Evolutionary conservation across 352 stramenopile genomes (phyloP).

Genomic region (Phytophthora pinifolia): DNA sequence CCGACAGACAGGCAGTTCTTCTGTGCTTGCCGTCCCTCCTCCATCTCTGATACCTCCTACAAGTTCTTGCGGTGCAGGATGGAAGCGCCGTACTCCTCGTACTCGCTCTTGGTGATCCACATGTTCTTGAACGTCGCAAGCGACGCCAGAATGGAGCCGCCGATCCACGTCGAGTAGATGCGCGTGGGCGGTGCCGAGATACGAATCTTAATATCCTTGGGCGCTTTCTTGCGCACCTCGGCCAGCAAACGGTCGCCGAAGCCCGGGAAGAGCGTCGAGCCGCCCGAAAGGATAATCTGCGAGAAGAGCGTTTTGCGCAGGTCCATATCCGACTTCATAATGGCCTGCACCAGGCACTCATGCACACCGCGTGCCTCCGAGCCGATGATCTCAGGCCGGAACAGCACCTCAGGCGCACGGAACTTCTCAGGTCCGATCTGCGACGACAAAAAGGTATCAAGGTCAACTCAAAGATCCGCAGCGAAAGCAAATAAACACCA

Average conservation of each 20-base stretch:
- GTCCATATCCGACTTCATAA: constrained; percentile 98
- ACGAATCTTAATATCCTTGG: constrained; percentile 93
- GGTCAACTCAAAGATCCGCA: neutral
- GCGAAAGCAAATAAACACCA: neutral
- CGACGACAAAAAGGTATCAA: constrained; percentile 6
- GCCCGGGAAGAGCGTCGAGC: constrained; percentile 95
- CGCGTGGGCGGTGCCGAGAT: constrained; percentile 96
- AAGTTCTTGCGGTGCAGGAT: constrained; percentile 97
- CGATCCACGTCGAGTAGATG: constrained; percentile 96
- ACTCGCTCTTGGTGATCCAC: constrained; percentile 99
- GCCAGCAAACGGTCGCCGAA: constrained; percentile 95
- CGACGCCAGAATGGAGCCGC: constrained; percentile 96
- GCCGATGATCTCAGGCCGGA: constrained; percentile 83
- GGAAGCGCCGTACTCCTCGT: constrained; percentile 96
- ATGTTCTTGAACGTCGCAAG: constrained; percentile 99
- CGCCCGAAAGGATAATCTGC: constrained; percentile 93
- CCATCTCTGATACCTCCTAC: constrained; percentile 38
- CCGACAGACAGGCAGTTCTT: neutral
- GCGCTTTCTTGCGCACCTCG: constrained; percentile 91
- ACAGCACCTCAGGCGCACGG: constrained; percentile 78
- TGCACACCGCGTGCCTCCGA: constrained; percentile 81
- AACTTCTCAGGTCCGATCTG: constrained; percentile 84
- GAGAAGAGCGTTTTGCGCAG: constrained; percentile 93
- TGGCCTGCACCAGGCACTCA: constrained; percentile 89
- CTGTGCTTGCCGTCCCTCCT: constrained; percentile 7